Conservation (phyloP, 192 early-diverging fungal genomes). For the Backusella liffmaniae region DNA sequence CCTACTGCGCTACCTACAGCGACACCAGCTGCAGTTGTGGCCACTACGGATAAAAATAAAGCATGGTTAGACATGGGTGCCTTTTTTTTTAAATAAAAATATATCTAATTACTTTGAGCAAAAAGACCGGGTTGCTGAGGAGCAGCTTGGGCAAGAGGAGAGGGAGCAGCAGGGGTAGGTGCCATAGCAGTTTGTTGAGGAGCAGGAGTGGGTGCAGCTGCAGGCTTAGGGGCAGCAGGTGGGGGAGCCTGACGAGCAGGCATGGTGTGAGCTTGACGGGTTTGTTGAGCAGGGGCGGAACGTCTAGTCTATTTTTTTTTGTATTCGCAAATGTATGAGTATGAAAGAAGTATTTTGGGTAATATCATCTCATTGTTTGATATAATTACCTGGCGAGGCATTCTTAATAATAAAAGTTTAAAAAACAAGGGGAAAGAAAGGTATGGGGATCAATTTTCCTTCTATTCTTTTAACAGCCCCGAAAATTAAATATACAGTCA, state of each 20-base stretch:
- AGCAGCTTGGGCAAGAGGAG: constrained; percentile 53
- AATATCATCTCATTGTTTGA: neutral
- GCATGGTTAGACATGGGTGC: neutral
- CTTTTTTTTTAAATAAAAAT: neutral
- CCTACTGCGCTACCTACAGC: constrained; percentile 87
- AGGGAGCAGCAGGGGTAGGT: constrained; percentile 36
- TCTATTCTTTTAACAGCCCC: neutral
- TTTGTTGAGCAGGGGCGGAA: constrained; percentile 50
- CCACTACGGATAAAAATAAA: constrained; percentile 49
- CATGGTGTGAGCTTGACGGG: constrained; percentile 52
- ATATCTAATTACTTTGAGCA: constrained; percentile 56
- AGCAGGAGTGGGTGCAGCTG: constrained; percentile 22
- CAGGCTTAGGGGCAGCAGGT: constrained; percentile 40
- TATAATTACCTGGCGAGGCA: constrained; percentile 28
- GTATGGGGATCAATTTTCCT: neutral
- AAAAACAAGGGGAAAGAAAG: constrained; percentile 14
- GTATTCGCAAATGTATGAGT: neutral
- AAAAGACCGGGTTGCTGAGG: constrained; percentile 76
- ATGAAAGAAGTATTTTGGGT: neutral
- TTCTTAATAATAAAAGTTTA: constrained; percentile 14
- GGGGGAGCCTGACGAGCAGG: constrained; percentile 62
- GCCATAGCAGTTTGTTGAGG: constrained; percentile 34
- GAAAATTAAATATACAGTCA: neutral
- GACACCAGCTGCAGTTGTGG: constrained; percentile 90
- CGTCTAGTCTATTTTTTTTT: constrained; percentile 35